Base-by-base conservation (phyloP, 2,329 filamentous ascomycete genomes). In the Penicillium sp. region DNA sequence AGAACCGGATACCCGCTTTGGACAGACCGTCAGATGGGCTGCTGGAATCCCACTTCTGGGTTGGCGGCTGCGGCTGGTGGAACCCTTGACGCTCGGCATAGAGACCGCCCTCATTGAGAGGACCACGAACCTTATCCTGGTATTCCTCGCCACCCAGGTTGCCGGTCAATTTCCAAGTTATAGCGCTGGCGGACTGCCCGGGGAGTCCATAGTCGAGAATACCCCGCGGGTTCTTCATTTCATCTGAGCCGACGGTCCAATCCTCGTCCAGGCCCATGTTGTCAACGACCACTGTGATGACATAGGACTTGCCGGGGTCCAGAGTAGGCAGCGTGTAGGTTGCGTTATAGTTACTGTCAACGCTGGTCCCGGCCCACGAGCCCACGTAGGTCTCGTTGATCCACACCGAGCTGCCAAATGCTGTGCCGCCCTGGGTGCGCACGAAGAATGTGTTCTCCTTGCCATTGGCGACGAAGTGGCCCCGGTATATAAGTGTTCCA, bases 231-330 rank as follows among this genome's bases (percentile, higher is more conserved):
- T 71, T 70, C 65, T 82, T 74, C 76, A 85, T 86, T 7, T 71
- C 64, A 24, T 86, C 82, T 2, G 64, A 59, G 1, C 83, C 83
- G 0, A 83, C 78, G 2, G 72, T 72, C 74, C 79, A 82, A 66
- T 86, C 82, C 57, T 86, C 81, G 51, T 89, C 79, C 0, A 88
- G 73, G 0, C 87, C 87, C 71, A 84, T 88, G 66, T 84, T 84
- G 66, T 91, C 88, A 12, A 91, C 73, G 0, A 89, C 67, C 1
- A 90, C 73, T 0, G 87, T 90, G 55, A 91, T 65, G 9, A 84
- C 75, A 62, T 88, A 83, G 0, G 66, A 58, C 23, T 75, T 72
- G 3, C 80, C 82, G 0, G 73, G 63, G 0, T 63, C 59, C 3
- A 88, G 72, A 6, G 72, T 69, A 0, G 82, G 75, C 0, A 88